These are phyloP conservation scores for Kwoniella pini DNA, from an alignment of 768 basidiomycete genomes.

Conservation along the genomic window DNA sequence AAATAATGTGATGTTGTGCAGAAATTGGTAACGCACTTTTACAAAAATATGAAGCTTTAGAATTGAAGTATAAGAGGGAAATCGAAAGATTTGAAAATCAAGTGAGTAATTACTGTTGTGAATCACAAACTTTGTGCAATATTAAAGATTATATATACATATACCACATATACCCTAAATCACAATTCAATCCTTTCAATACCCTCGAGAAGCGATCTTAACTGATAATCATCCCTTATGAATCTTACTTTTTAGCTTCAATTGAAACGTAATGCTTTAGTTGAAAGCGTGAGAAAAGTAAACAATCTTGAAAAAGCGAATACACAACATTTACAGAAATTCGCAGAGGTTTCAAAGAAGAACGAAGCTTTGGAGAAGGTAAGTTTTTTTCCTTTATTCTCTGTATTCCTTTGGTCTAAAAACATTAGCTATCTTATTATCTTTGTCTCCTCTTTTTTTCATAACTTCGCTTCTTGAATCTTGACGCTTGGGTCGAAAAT, in stretches of 20 bases:
- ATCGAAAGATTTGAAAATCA: constrained; percentile 40
- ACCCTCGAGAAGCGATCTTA: too few species aligned
- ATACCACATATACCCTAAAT: too few species aligned
- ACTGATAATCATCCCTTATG: background rate
- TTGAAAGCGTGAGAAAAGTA: constrained; percentile 33
- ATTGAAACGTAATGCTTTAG: constrained; percentile 38
- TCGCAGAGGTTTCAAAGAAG: constrained; percentile 42
- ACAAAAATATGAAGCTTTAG: constrained; percentile 73
- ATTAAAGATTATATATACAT: too few species aligned
- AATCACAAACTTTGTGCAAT: too few species aligned
- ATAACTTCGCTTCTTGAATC: too few species aligned
- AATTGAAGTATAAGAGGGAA: constrained; percentile 37
- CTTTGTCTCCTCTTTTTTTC: background rate
- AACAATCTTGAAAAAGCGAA: constrained; percentile 47
- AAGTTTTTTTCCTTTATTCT: constrained; percentile 2
- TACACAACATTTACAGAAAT: constrained; percentile 40
- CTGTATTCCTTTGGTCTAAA: background rate
- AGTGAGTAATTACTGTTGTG: constrained; percentile 32
- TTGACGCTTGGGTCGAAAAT: background rate
- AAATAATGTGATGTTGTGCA: constrained; percentile 40
- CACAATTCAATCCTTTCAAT: too few species aligned
- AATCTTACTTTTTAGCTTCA: constrained; percentile 24
- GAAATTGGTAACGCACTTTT: constrained; percentile 89
- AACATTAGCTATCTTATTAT: background rate
- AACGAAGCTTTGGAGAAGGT: constrained; percentile 53